A percentile compares a stretch with the other conserved stretches of the same genome.
phyloP scores from a whole-genome alignment of 202 grass and related monocot species.

The Panicum hallii region DNA sequence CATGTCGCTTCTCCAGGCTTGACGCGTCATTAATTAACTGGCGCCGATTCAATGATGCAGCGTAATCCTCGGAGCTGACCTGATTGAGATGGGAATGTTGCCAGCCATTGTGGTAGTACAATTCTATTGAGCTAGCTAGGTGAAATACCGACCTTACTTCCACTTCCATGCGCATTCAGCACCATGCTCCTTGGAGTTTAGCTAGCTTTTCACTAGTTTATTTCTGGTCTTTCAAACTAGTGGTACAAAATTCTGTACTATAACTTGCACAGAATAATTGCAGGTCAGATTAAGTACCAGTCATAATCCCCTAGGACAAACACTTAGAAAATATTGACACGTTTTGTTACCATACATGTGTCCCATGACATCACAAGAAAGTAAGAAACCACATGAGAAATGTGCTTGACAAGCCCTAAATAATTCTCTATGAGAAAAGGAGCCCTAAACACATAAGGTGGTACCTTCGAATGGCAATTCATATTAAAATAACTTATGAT shows the following conservation, averaged over 20 bases:
- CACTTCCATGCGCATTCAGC: neutral
- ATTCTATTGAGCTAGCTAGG: too few relatives aligned
- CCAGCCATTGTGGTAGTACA: neutral
- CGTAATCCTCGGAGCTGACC: neutral
- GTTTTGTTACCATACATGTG: neutral
- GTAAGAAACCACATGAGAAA: neutral
- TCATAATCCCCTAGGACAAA: neutral
- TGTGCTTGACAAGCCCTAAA: neutral
- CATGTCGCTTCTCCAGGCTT: conserved; percentile 36
- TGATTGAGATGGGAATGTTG: neutral
- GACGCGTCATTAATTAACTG: neutral
- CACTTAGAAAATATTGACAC: neutral
- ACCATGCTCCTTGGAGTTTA: neutral
- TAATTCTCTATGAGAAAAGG: too few relatives aligned
- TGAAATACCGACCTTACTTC: neutral
- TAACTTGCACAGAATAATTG: neutral
- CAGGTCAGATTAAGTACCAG: neutral
- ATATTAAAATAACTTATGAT: neutral
- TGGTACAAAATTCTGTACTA: neutral
- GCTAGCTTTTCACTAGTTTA: neutral
- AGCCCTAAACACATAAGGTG: neutral
- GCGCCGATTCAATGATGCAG: neutral
- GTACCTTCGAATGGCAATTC: neutral
- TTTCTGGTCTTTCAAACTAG: neutral
- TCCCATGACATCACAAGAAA: neutral